Evolutionary conservation across 208 protist species (phyloP).

Genomic region (Crithidia mellificae): DNA sequence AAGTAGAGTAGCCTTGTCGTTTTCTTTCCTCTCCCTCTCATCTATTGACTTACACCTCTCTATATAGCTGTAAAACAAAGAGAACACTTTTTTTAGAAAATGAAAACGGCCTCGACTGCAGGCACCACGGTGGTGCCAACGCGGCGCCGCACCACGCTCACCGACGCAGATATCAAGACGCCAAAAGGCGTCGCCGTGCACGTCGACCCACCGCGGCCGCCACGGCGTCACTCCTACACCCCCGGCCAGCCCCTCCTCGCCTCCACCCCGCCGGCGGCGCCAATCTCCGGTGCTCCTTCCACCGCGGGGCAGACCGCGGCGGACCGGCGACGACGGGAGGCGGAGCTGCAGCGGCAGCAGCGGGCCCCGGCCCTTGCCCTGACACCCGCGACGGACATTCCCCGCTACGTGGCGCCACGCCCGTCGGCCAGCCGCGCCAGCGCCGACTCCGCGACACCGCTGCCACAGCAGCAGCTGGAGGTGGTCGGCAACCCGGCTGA

Average conservation of each 20-base stretch:
- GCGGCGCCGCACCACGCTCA: neutral
- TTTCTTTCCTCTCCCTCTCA: no score
- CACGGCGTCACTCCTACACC: constrained; percentile 5
- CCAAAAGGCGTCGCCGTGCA: constrained; percentile 10
- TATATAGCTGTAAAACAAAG: no score
- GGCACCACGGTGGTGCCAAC: constrained; percentile 7
- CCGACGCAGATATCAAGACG: neutral
- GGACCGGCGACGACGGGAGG: neutral
- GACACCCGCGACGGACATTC: neutral
- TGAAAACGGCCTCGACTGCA: neutral
- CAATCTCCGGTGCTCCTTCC: neutral
- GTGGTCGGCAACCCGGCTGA: neutral
- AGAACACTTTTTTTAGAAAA: no score
- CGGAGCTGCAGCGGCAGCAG: constrained; percentile 15
- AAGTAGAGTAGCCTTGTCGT: no score
- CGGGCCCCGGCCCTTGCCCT: neutral
- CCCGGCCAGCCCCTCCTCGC: neutral
- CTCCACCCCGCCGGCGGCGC: neutral
- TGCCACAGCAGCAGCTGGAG: neutral
- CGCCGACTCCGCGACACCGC: neutral
- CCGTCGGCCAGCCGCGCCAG: constrained; percentile 9
- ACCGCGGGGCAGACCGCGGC: neutral
- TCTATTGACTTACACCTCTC: no score
- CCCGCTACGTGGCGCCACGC: constrained; percentile 11
- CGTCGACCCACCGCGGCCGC: constrained; percentile 14